These are phyloP conservation scores for Exserohilum rostratum DNA, from an alignment of 2,329 filamentous ascomycete genomes.

Conservation along the genomic window DNA sequence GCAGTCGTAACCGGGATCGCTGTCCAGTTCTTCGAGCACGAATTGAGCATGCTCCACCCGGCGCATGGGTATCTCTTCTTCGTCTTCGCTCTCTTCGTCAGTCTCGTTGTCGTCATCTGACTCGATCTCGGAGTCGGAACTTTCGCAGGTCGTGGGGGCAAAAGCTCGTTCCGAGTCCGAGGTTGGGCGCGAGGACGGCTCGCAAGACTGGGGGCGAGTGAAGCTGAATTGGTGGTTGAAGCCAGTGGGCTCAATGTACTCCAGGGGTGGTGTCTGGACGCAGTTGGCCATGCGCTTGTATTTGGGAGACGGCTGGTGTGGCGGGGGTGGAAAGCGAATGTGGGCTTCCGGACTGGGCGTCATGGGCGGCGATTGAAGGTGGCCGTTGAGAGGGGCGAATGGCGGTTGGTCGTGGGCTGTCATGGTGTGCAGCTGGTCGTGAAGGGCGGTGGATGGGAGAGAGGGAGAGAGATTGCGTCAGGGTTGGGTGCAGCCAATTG, in stretches of 20 bases:
- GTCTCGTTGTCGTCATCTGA: conserved; percentile 27
- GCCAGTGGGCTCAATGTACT: conserved; percentile 47
- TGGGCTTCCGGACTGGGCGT: conserved; percentile 40
- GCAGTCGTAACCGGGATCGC: conserved; percentile 47
- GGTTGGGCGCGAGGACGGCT: conserved; percentile 46
- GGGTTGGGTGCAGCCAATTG: conserved; percentile 38
- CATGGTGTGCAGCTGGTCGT: conserved; percentile 36
- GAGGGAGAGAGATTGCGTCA: conserved; percentile 27
- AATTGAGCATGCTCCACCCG: conserved; percentile 44
- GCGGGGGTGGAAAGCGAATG: conserved; percentile 35
- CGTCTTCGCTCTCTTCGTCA: conserved; percentile 38
- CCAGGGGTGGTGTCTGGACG: conserved; percentile 46
- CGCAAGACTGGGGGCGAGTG: conserved; percentile 42
- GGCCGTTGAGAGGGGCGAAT: conserved; percentile 37
- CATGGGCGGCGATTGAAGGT: conserved; percentile 47
- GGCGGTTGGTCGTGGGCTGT: conserved; percentile 39
- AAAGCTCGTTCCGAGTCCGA: conserved; percentile 45
- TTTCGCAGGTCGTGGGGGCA: conserved; percentile 39
- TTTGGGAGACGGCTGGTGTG: conserved; percentile 41
- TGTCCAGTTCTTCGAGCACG: conserved; percentile 52
- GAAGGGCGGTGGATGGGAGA: conserved; percentile 32
- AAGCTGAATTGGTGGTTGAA: conserved; percentile 45
- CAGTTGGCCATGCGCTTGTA: conserved; percentile 44
- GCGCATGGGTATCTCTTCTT: conserved; percentile 31
- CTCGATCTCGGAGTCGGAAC: conserved; percentile 36